Evolutionary conservation across 495 filamentous ascomycete genomes (phyloP).

Genomic region (Penicillium odoratum): DNA sequence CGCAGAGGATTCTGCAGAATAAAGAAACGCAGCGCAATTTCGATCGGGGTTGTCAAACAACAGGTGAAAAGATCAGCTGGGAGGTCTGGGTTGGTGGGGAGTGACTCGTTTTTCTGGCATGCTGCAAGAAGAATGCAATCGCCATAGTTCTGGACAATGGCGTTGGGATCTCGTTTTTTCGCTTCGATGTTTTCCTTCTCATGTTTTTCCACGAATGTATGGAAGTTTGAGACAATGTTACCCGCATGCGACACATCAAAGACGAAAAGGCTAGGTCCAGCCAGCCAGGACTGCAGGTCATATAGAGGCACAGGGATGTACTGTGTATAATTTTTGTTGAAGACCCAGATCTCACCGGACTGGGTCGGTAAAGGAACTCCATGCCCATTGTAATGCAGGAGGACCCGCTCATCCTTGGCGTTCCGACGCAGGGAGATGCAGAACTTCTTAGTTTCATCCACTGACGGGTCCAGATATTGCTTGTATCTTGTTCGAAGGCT

Average conservation of each 20-base stretch:
- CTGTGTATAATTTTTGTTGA: slow-evolving; percentile 98
- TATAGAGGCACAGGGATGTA: slow-evolving; percentile 97
- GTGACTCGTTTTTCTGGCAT: slow-evolving; percentile 81
- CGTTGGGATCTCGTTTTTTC: slow-evolving; percentile 68
- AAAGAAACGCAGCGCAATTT: slow-evolving; percentile 94
- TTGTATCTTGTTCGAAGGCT: slow-evolving; percentile 95
- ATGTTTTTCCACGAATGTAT: slow-evolving; percentile 91
- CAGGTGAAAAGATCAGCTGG: slow-evolving; percentile 96
- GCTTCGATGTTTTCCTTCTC: slow-evolving; percentile 78
- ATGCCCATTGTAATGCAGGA: slow-evolving; percentile 98
- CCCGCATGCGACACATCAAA: slow-evolving; percentile 97
- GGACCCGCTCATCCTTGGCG: slow-evolving; percentile 90
- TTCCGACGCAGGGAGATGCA: slow-evolving; percentile 84
- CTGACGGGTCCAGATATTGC: slow-evolving; percentile 91
- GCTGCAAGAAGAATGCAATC: slow-evolving; percentile 93
- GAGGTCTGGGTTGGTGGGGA: slow-evolving; percentile 94
- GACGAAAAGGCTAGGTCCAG: slow-evolving; percentile 91
- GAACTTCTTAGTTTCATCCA: slow-evolving; percentile 96
- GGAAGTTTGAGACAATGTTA: slow-evolving; percentile 92
- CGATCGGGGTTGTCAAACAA: slow-evolving; percentile 94
- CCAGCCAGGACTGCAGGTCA: slow-evolving; percentile 94
- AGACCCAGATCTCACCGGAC: slow-evolving; percentile 98
- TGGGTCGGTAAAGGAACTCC: slow-evolving; percentile 96
- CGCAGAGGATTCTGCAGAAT: slow-evolving; percentile 88
- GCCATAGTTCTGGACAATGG: slow-evolving; percentile 64